Evolutionary conservation across 495 filamentous ascomycete species (phyloP), one percentile per base, ranked within the genome.

Genomic region (Daldinia loculata): DNA sequence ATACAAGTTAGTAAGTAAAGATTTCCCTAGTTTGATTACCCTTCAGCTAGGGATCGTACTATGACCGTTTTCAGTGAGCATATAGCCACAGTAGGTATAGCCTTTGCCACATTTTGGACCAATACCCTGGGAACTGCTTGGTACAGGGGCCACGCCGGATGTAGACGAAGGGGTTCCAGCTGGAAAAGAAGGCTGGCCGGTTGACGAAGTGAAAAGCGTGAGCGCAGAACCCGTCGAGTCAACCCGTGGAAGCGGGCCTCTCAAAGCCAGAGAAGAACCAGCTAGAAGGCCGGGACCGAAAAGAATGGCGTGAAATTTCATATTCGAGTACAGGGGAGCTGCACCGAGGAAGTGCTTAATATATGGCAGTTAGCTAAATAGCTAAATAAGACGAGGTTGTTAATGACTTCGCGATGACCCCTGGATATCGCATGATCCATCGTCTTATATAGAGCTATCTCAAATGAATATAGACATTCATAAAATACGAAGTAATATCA

Each of bases 11-110:
- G 64, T 9, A 38, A 74, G 19, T 57, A 52, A 12, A 39, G 0
- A 8, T 9, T 19, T 36, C 29, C 22, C 26, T 7, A 17, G 6
- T 2, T 61, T 2, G 61, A 22, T 4, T 26, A 36, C 6, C 3
- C 22, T 43, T 15, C 22, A 9, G 2, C 32, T 29, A 6, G 52
- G 11, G 56, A 6, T 64, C 74, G 4, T 63, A 82, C 81, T 80
- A 26, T 83, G 80, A 14, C 78, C 76, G 34, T 76, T 76, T 1
- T 76, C 70, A 11, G 70, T 74, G 3, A 83, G 74, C 71, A 81
- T 82, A 63, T 82, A 83, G 0, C 81, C 81, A 64, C 81, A 83
- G 61, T 83, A 83, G 3, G 81, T 83, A 48, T 80, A 83, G 1
- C 81, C 81, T 51, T 78, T 77, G 29, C 80, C 80, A 48, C 81